These are phyloP conservation scores for Aspergillus glaucus DNA, from an alignment of 2,329 filamentous ascomycete genomes.

Conservation along the genomic window DNA sequence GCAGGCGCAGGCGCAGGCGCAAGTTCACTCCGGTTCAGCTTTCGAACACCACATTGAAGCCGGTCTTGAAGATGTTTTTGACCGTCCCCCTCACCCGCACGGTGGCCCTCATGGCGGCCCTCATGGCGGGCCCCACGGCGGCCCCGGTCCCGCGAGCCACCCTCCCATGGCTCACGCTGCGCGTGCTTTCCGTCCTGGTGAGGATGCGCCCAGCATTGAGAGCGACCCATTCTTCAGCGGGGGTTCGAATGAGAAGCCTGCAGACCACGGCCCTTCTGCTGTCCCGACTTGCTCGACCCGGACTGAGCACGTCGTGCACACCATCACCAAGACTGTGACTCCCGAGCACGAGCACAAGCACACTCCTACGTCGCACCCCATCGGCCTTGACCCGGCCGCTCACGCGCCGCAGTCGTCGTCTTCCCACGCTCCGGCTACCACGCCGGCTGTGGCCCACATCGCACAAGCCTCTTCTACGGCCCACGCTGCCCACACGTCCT, in stretches of 20 bases:
- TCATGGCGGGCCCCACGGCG: constrained; percentile 18
- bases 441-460: no score
- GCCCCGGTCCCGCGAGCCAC: background rate
- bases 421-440: no score
- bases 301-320: constrained; percentile 20
- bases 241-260: background rate
- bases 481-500: background rate
- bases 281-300: constrained; percentile 12
- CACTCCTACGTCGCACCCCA: background rate
- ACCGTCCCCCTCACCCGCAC: constrained; percentile 1
- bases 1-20: constrained; percentile 6
- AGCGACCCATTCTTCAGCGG: no score
- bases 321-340: constrained; percentile 17
- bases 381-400: background rate
- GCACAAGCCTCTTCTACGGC: background rate
- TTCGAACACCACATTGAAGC: background rate
- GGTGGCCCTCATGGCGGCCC: constrained; percentile 10
- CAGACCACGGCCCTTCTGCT: background rate
- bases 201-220: background rate
- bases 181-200: background rate
- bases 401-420: no score
- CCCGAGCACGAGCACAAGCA: background rate
- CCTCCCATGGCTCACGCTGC: background rate
- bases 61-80: background rate
- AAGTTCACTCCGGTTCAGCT: constrained; percentile 2